phyloP scores from a whole-genome alignment of 768 basidiomycete species.

The Kwoniella dejecticola region DNA sequence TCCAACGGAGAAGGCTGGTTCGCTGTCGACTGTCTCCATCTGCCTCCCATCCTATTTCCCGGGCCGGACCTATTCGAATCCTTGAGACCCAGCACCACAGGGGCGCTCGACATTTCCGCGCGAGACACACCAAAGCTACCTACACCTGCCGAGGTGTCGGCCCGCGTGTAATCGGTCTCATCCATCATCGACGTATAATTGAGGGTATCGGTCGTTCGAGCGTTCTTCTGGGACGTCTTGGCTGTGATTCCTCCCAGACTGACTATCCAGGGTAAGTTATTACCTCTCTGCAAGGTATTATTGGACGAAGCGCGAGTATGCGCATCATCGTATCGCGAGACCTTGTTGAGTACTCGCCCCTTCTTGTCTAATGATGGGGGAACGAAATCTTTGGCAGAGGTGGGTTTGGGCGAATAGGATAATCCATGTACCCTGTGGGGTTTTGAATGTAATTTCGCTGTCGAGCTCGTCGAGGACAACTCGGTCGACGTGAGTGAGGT shows the following conservation, averaged over 20 bases:
- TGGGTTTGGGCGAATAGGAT: constrained; percentile 11
- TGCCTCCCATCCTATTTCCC: constrained; percentile 1
- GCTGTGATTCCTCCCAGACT: constrained; percentile 20
- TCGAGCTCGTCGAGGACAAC: not conserved
- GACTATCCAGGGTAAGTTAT: constrained; percentile 13
- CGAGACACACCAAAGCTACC: constrained; percentile 13
- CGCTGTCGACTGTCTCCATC: constrained; percentile 13
- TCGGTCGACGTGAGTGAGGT: constrained; percentile 9
- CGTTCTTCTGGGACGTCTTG: not conserved
- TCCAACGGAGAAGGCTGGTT: constrained; percentile 18
- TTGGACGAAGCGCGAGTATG: not conserved
- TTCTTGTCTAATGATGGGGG: not conserved
- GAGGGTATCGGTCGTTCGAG: not conserved
- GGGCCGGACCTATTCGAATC: not conserved
- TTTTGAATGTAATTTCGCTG: constrained; percentile 16
- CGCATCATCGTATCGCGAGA: not conserved
- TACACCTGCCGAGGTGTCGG: constrained; percentile 2
- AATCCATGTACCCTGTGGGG: constrained; percentile 23
- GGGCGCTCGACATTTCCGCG: constrained; percentile 3
- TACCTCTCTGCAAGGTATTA: not conserved
- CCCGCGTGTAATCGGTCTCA: constrained; percentile 22
- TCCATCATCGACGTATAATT: not conserved
- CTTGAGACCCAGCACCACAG: constrained; percentile 15
- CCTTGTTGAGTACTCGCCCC: constrained; percentile 24
- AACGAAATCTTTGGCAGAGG: constrained; percentile 1